phyloP scores from a whole-genome alignment of 768 basidiomycete species.

The Lentinula raphanica region DNA sequence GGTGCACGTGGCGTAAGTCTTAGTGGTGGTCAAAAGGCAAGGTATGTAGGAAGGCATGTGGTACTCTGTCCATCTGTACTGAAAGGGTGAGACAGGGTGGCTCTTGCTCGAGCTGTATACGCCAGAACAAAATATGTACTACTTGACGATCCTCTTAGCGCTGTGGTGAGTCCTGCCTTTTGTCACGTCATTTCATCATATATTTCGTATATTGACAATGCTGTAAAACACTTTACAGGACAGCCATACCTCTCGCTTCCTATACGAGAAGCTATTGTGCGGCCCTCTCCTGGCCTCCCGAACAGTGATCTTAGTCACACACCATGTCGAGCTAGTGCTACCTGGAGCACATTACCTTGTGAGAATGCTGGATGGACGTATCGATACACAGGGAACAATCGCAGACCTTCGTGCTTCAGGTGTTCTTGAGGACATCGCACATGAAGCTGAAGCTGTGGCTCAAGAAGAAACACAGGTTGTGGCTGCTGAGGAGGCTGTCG shows the following conservation, averaged over 20 bases:
- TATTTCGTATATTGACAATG: background rate
- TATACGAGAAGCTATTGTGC: constrained; percentile 59
- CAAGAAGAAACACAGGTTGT: constrained; percentile 39
- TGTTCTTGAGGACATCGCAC: constrained; percentile 53
- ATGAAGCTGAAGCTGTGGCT: constrained; percentile 44
- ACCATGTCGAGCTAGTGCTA: constrained; percentile 79
- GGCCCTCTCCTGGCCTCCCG: constrained; percentile 63
- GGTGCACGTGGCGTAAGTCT: constrained; percentile 58
- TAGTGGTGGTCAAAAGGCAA: constrained; percentile 79
- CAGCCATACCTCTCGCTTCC: constrained; percentile 58
- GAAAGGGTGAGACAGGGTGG: constrained; percentile 44
- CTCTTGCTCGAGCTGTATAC: constrained; percentile 80
- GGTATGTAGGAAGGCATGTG: constrained; percentile 32
- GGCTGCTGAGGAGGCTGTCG: constrained; percentile 21
- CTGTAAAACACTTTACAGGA: too few species aligned
- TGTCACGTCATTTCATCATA: background rate
- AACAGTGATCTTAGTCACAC: constrained; percentile 75
- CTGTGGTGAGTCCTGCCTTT: constrained; percentile 50
- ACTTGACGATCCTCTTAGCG: constrained; percentile 79
- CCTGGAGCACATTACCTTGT: constrained; percentile 70
- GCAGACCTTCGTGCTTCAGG: constrained; percentile 59
- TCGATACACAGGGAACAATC: constrained; percentile 69
- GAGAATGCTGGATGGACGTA: constrained; percentile 76
- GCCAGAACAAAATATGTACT: constrained; percentile 63
- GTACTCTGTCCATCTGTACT: background rate